Conservation (phyloP, 345 rosid genomes). For the Zanthoxylum bungeanum region DNA sequence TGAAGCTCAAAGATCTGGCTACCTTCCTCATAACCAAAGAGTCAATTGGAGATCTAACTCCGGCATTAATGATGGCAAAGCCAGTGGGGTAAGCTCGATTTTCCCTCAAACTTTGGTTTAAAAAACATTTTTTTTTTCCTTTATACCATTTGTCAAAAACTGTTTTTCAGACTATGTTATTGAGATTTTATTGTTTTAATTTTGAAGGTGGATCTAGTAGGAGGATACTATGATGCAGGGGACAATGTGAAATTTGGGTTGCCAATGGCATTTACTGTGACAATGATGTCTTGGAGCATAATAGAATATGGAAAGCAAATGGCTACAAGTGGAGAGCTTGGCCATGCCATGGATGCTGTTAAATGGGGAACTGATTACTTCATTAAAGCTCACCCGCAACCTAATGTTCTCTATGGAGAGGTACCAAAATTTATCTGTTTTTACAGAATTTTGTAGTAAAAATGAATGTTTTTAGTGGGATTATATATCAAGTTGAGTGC, state of each 20-base stretch:
- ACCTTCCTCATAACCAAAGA: slow-evolving; percentile 79
- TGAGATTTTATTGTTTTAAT: background rate
- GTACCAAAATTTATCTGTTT: slow-evolving; percentile 25
- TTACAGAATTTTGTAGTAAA: background rate
- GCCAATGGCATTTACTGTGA: slow-evolving; percentile 97
- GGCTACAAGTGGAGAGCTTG: slow-evolving; percentile 70
- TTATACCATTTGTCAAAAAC: no score
- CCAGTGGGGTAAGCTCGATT: slow-evolving; percentile 97
- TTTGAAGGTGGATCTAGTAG: slow-evolving; percentile 84
- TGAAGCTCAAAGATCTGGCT: slow-evolving; percentile 98
- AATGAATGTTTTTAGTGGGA: background rate
- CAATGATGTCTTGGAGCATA: slow-evolving; percentile 99
- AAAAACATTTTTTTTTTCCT: no score
- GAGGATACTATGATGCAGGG: slow-evolving; percentile 99
- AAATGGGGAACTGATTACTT: slow-evolving; percentile 98
- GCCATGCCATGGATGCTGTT: slow-evolving; percentile 81
- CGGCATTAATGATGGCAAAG: slow-evolving; percentile 87
- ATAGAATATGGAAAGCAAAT: slow-evolving; percentile 85
- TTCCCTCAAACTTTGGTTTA: background rate
- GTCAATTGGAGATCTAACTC: slow-evolving; percentile 92
- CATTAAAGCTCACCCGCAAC: slow-evolving; percentile 95
- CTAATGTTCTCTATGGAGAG: slow-evolving; percentile 94
- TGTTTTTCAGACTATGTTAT: no score
- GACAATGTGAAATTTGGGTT: slow-evolving; percentile 99
- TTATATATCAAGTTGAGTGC: background rate